Evolutionary conservation across 192 early-diverging fungal genomes (phyloP).

Genomic region (Coemansia sp.): DNA sequence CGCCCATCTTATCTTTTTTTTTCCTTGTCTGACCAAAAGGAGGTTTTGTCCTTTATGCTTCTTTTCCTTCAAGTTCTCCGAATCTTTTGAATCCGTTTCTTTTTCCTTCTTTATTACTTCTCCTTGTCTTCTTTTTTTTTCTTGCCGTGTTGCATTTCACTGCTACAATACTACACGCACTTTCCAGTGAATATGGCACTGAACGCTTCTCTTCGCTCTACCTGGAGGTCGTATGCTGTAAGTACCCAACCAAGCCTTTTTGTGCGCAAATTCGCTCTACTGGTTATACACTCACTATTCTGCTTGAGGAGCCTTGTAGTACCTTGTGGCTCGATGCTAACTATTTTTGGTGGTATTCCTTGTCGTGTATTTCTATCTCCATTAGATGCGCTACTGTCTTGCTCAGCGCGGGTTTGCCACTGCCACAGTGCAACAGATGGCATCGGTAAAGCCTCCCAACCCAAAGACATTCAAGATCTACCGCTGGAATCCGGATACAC

Average conservation of each 20-base stretch:
- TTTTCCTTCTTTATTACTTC: constrained; percentile 3
- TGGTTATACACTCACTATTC: background rate
- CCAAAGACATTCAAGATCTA: constrained; percentile 94
- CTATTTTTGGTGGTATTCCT: background rate
- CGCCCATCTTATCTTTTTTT: too few relatives aligned
- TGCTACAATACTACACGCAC: constrained; percentile 9
- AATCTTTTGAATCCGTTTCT: constrained; percentile 5
- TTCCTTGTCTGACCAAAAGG: too few relatives aligned
- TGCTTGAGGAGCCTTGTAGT: background rate
- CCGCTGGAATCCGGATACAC: constrained; percentile 93
- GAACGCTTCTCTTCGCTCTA: constrained; percentile 16
- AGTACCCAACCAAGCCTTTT: constrained; percentile 10
- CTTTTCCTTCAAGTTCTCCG: background rate
- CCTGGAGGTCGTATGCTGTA: constrained; percentile 31
- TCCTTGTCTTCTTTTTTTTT: background rate
- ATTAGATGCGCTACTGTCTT: constrained; percentile 24
- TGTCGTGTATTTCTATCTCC: background rate
- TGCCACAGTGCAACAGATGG: constrained; percentile 22
- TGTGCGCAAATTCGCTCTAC: background rate
- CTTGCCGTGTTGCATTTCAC: background rate
- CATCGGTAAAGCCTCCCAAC: constrained; percentile 60
- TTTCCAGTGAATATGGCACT: constrained; percentile 10
- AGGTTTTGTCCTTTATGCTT: background rate
- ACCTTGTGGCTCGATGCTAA: constrained; percentile 3
- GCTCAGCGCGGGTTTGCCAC: constrained; percentile 34